Conservation (phyloP, 2,329 filamentous ascomycete genomes). For the Botrytis porri region DNA sequence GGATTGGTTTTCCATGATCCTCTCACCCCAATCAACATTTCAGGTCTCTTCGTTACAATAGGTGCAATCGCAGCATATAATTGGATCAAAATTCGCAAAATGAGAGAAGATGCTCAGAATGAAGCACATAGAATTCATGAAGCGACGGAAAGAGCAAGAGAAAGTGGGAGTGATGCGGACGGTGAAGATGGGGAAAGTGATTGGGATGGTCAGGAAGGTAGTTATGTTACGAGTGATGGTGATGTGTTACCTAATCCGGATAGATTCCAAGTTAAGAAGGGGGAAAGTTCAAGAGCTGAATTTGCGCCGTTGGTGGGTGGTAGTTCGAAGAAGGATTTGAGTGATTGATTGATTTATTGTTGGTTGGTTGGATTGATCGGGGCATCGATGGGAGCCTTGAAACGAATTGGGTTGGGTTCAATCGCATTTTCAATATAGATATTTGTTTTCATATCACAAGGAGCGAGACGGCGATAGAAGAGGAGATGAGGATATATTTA, state of each 20-base stretch:
- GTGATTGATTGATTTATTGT: slow-evolving; percentile 17
- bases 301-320: slow-evolving; percentile 2
- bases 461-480: background rate
- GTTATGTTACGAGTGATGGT: slow-evolving; percentile 35
- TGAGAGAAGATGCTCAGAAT: slow-evolving; percentile 71
- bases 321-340: slow-evolving; percentile 13
- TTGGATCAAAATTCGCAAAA: slow-evolving; percentile 87
- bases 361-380: background rate
- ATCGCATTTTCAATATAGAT: background rate
- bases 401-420: background rate
- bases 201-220: slow-evolving; percentile 30
- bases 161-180: slow-evolving; percentile 29
- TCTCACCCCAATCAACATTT: slow-evolving; percentile 82
- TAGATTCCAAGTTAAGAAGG: slow-evolving; percentile 14
- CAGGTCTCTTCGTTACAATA: slow-evolving; percentile 85
- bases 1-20: slow-evolving; percentile 85
- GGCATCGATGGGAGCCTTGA: background rate
- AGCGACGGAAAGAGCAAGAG: slow-evolving; percentile 19
- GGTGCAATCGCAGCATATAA: slow-evolving; percentile 86
- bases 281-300: slow-evolving; percentile 14
- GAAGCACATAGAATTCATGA: slow-evolving; percentile 43
- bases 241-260: slow-evolving; percentile 32
- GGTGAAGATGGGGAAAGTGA: slow-evolving; percentile 30
- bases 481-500: background rate
- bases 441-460: background rate